Conservation (phyloP, 2,329 filamentous ascomycete species). For the Paracoccidioides brasiliensis region DNA sequence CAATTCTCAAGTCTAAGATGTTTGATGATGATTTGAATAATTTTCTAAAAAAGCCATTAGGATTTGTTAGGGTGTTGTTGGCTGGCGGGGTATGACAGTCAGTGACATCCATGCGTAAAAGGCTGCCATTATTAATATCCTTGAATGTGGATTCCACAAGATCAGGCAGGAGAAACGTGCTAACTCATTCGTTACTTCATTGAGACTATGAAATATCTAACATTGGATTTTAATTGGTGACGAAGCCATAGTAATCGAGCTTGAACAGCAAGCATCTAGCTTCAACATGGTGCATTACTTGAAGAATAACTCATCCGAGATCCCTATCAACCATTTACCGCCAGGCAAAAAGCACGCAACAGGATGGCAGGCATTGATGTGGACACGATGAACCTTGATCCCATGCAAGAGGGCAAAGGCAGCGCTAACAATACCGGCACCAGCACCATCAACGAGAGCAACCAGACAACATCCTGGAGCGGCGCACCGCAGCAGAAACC, state of each 20-base stretch:
- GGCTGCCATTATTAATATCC: background rate
- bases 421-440: background rate
- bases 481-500: constrained; percentile 42
- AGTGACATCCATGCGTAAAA: background rate
- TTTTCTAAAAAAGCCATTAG: too few relatives aligned
- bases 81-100: too few relatives aligned
- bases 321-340: constrained; percentile 25
- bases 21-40: too few relatives aligned
- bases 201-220: background rate
- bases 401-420: background rate
- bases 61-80: too few relatives aligned
- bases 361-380: background rate
- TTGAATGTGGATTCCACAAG: background rate
- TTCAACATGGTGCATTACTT: constrained; percentile 44
- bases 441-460: background rate
- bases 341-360: constrained; percentile 12
- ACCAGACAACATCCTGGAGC: background rate
- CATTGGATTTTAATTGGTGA: constrained; percentile 37
- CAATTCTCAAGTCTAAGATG: too few relatives aligned
- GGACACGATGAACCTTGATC: background rate
- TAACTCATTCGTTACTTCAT: too few relatives aligned
- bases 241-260: constrained; percentile 33
- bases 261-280: constrained; percentile 38
- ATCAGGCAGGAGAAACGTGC: background rate
- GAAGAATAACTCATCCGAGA: constrained; percentile 18